Conservation (phyloP, 2,329 filamentous ascomycete species). For the Lachnellula arida region DNA sequence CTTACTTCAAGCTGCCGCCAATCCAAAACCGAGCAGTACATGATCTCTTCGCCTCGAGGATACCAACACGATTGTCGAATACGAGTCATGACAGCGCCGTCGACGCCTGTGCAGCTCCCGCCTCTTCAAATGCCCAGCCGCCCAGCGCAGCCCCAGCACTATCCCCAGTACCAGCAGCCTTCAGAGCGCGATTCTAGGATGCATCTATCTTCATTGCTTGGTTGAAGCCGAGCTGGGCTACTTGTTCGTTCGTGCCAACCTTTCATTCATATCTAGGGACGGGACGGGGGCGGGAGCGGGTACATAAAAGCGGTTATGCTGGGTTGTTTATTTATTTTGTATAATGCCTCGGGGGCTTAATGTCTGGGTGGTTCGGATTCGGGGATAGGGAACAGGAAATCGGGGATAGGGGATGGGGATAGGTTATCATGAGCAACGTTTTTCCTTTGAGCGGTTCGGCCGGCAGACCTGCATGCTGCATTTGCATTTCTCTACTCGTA, state of each 20-base stretch:
- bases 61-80: conserved; percentile 16
- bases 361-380: background rate
- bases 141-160: conserved; percentile 9
- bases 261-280: background rate
- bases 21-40: conserved; percentile 6
- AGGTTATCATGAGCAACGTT: conserved; percentile 6
- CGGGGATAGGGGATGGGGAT: too few species aligned
- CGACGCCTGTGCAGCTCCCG: conserved; percentile 30
- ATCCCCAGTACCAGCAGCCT: conserved; percentile 3
- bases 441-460: too few species aligned
- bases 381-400: too few species aligned
- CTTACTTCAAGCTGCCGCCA: conserved; percentile 14
- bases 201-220: conserved; percentile 29
- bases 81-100: conserved; percentile 26
- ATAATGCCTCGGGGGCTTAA: background rate
- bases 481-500: background rate
- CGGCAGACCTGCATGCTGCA: too few species aligned
- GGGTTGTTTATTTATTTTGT: background rate
- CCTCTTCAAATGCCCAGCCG: conserved; percentile 21
- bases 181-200: conserved; percentile 29
- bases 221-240: conserved; percentile 6
- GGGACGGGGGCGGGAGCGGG: background rate
- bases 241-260: background rate
- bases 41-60: conserved; percentile 17
- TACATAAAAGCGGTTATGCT: background rate